Base-by-base conservation (phyloP, 192 early-diverging fungal genomes). In the Backusella luteola region DNA sequence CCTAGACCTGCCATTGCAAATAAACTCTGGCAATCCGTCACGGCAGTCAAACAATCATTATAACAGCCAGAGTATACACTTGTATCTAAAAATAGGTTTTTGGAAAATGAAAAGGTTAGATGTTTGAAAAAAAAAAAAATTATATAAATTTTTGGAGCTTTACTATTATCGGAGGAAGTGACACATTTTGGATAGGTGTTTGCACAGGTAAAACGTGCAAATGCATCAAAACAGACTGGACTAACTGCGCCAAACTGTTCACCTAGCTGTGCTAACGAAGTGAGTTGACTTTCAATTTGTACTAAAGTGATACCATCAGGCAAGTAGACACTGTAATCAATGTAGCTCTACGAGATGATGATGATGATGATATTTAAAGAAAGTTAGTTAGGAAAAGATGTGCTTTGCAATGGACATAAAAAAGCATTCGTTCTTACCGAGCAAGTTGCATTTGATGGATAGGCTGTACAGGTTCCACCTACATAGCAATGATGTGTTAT, bases 151-250 rank as follows among this genome's bases (percentile, higher is more conserved):
- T 39, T 38, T 39, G 38, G 38, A 39, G 38, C 38, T 21, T 69
- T 69, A 69, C 67, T 35, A 21, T 35, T 69, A 35, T 69, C n/a
- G 34, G 17, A 6, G 19, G 34, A 15, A 35, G 34, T 38, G 34
- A 38, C 41, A 71, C 69, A 71, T 71, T 32, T 71, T 42, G 69
- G 39, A 19, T 71, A 71, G 23, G 70, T 21, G 15, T 41, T 41
- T 2, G 70, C 41, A 71, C 70, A 71, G 34, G 39, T 32, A 49
- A 46, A 71, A 32, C 70, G 70, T 41, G 70, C 35, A 46, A 46
- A 71, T 17, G 41, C 70, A 71, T 71, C 70, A 29, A 71, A 23
- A 46, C 70, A 71, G 29, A 36, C 39, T 32, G 70, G 70, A 49
- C 70, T 49, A 32, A 71, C n/a, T 6, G 41, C 15, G 3, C 36